Percentiles rank a stretch among this genome's conserved stretches.
Conservation (phyloP, 2,329 filamentous ascomycete species). For the Botrytis galanthina region DNA sequence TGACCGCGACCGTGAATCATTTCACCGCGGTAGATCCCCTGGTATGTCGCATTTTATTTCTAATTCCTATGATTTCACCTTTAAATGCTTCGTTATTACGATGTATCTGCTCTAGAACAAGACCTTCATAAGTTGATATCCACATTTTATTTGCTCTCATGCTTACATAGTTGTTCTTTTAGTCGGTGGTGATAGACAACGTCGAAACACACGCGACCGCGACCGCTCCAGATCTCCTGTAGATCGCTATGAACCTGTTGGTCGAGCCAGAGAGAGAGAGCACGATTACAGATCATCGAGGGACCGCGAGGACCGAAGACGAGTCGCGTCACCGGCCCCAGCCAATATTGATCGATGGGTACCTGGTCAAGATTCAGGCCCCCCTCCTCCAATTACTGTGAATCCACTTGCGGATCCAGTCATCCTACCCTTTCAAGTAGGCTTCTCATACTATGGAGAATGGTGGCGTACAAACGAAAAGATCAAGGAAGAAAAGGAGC, state of each 20-base stretch:
- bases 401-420: conserved; percentile 73
- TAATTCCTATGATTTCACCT: background rate
- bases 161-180: conserved; percentile 19
- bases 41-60: conserved; percentile 51
- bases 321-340: conserved; percentile 54
- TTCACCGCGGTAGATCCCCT: conserved; percentile 67
- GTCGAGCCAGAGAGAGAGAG: conserved; percentile 55
- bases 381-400: conserved; percentile 47
- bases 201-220: conserved; percentile 52
- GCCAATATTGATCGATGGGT: conserved; percentile 83
- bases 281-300: conserved; percentile 55
- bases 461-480: conserved; percentile 83
- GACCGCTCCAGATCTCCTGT: conserved; percentile 69
- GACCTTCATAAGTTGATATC: conserved; percentile 21
- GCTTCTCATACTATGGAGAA: conserved; percentile 82
- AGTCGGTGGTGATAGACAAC: conserved; percentile 54
- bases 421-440: conserved; percentile 73
- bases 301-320: conserved; percentile 58
- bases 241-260: conserved; percentile 73
- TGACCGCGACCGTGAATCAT: conserved; percentile 54
- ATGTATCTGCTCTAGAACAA: background rate
- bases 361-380: conserved; percentile 62
- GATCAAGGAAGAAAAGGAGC: conserved; percentile 79
- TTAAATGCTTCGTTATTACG: background rate
- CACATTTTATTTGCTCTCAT: conserved; percentile 28